Evolutionary conservation across 129 eudicot genomes (phyloP).

Genomic region (Helianthus tuberosus): DNA sequence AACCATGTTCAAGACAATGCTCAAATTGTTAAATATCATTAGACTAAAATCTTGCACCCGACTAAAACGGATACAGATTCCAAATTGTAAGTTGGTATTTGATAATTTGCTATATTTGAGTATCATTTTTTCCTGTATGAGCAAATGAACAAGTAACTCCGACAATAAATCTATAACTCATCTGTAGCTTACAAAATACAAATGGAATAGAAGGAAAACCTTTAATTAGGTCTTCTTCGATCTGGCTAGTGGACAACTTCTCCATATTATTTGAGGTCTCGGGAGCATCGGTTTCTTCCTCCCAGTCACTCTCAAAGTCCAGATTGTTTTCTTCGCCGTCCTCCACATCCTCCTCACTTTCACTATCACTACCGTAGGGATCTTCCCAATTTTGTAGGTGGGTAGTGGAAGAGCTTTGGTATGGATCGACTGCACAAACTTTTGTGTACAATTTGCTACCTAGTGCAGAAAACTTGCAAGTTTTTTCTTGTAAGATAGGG

Average conservation of each 20-base stretch:
- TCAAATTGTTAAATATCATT: neutral
- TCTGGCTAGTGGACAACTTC: slow-evolving; percentile 40
- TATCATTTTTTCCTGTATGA: neutral
- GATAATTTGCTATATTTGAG: neutral
- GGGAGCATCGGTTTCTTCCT: slow-evolving; percentile 41
- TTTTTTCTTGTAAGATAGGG: slow-evolving; percentile 18
- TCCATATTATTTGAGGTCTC: slow-evolving; percentile 30
- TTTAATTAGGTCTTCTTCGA: slow-evolving; percentile 61
- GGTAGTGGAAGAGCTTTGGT: slow-evolving; percentile 17
- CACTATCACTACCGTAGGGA: slow-evolving; percentile 63
- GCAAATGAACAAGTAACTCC: neutral
- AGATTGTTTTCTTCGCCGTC: slow-evolving; percentile 53
- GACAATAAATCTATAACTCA: neutral
- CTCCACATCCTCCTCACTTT: slow-evolving; percentile 48
- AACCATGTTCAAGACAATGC: neutral
- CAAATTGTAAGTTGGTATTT: neutral
- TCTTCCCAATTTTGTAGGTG: slow-evolving; percentile 67
- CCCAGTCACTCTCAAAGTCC: slow-evolving; percentile 85
- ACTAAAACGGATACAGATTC: neutral
- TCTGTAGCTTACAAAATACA: neutral
- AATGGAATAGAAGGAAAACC: slow-evolving; percentile 39
- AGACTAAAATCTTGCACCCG: neutral
- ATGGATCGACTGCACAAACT: slow-evolving; percentile 20
- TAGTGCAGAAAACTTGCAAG: slow-evolving; percentile 18
- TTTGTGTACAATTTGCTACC: slow-evolving; percentile 10